These are phyloP conservation scores for Blastobotrys elegans DNA, from an alignment of 1,139 yeast species.

Conservation along the genomic window DNA sequence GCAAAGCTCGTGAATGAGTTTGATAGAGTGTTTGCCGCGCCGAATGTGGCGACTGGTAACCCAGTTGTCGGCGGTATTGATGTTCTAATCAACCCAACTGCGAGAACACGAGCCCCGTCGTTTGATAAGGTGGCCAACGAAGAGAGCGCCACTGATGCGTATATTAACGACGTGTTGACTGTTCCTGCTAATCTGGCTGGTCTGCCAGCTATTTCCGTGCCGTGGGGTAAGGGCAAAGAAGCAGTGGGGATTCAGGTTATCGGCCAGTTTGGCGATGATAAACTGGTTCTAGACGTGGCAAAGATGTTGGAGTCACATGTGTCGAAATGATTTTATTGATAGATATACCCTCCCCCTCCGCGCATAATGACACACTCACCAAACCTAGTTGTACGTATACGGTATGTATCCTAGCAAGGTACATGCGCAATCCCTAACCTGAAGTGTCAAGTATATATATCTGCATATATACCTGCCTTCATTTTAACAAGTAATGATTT, in stretches of 20 bases:
- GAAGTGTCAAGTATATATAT: too few relatives aligned
- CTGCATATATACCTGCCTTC: too few relatives aligned
- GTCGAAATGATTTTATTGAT: too few relatives aligned
- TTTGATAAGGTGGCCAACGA: slow-evolving; percentile 39
- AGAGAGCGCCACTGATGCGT: slow-evolving; percentile 50
- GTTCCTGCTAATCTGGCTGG: slow-evolving; percentile 93
- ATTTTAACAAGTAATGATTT: too few relatives aligned
- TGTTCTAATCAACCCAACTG: slow-evolving; percentile 67
- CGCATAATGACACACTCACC: too few relatives aligned
- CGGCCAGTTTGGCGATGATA: slow-evolving; percentile 85
- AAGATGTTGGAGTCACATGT: slow-evolving; percentile 21
- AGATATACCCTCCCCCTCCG: too few relatives aligned
- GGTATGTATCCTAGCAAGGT: too few relatives aligned
- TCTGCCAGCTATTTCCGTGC: slow-evolving; percentile 76
- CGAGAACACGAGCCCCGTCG: slow-evolving; percentile 55
- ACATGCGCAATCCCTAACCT: too few relatives aligned
- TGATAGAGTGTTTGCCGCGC: slow-evolving; percentile 52
- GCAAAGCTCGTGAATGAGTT: slow-evolving; percentile 58
- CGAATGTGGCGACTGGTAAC: slow-evolving; percentile 40
- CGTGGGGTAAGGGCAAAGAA: slow-evolving; percentile 39
- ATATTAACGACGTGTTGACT: slow-evolving; percentile 77
- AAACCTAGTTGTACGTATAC: too few relatives aligned
- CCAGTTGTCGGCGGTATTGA: slow-evolving; percentile 45
- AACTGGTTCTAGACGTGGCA: slow-evolving; percentile 47
- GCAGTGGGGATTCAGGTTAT: slow-evolving; percentile 68